Conservation (phyloP, 2,329 filamentous ascomycete species). For the Sclerotinia spermophila region DNA sequence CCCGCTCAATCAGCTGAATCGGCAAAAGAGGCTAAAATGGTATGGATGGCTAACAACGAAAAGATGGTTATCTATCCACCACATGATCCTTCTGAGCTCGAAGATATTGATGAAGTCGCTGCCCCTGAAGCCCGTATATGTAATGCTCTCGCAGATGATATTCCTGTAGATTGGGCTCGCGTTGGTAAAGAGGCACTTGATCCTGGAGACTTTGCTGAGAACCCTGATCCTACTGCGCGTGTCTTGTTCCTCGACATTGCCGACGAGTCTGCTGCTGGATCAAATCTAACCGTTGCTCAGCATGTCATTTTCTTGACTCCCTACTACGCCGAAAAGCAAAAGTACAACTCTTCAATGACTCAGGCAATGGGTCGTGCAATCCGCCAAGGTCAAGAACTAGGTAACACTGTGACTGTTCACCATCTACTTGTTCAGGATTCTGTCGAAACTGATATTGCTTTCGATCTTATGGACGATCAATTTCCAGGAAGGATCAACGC, state of each 20-base stretch:
- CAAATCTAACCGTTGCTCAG: slow-evolving; percentile 60
- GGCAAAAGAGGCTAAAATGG: background rate
- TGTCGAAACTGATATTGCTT: slow-evolving; percentile 2
- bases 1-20: background rate
- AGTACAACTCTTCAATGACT: slow-evolving; percentile 55
- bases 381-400: slow-evolving; percentile 50
- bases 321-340: slow-evolving; percentile 40
- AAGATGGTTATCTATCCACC: background rate
- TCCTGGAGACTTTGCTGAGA: slow-evolving; percentile 35
- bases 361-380: slow-evolving; percentile 61
- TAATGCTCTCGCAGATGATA: background rate
- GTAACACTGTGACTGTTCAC: background rate
- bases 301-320: slow-evolving; percentile 62
- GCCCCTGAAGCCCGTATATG: background rate
- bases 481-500: background rate
- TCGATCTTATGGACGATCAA: background rate
- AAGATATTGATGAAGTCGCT: background rate
- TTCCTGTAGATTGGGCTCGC: background rate
- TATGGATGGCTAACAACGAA: background rate
- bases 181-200: slow-evolving; percentile 14
- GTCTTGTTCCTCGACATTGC: slow-evolving; percentile 56
- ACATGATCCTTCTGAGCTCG: background rate
- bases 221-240: background rate
- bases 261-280: slow-evolving; percentile 55
- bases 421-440: slow-evolving; percentile 1